Evolutionary conservation across 208 protist genomes (phyloP).

Genomic region (Crithidia sp.): DNA sequence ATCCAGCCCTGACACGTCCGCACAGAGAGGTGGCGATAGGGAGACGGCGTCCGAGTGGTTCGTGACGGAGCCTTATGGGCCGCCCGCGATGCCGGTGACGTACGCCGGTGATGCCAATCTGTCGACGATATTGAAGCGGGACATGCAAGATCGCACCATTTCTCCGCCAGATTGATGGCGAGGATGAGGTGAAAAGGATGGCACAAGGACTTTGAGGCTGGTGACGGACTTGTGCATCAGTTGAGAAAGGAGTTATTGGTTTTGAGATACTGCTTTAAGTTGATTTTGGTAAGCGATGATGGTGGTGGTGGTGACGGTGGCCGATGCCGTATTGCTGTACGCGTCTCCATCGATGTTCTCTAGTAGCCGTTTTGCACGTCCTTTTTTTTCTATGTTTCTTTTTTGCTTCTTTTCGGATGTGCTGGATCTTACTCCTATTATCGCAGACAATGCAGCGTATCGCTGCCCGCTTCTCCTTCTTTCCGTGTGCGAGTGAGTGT

Average conservation of each 20-base stretch:
- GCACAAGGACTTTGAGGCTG: background rate
- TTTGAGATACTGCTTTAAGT: background rate
- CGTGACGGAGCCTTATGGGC: constrained; percentile 25
- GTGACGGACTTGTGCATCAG: too few species aligned
- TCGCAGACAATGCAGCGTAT: background rate
- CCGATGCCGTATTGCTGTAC: constrained; percentile 11
- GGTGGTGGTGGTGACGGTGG: background rate
- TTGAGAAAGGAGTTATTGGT: too few species aligned
- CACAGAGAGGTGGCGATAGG: too few species aligned
- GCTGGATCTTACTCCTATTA: too few species aligned
- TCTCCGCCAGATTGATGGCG: constrained; percentile 15
- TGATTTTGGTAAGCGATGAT: background rate
- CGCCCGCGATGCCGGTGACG: constrained; percentile 21
- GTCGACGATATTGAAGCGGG: constrained; percentile 33
- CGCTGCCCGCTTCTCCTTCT: background rate
- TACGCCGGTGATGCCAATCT: constrained; percentile 34
- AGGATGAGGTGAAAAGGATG: too few species aligned
- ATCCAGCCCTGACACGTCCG: background rate
- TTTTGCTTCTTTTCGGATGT: background rate
- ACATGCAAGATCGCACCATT: constrained; percentile 30
- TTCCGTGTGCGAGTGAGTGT: background rate
- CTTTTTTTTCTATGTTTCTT: background rate
- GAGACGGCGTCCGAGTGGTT: constrained; percentile 11
- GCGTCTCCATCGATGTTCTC: background rate
- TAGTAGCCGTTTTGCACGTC: background rate